Evolutionary conservation across 2,329 filamentous ascomycete species (phyloP).

Genomic region (Fusarium subtropicale): DNA sequence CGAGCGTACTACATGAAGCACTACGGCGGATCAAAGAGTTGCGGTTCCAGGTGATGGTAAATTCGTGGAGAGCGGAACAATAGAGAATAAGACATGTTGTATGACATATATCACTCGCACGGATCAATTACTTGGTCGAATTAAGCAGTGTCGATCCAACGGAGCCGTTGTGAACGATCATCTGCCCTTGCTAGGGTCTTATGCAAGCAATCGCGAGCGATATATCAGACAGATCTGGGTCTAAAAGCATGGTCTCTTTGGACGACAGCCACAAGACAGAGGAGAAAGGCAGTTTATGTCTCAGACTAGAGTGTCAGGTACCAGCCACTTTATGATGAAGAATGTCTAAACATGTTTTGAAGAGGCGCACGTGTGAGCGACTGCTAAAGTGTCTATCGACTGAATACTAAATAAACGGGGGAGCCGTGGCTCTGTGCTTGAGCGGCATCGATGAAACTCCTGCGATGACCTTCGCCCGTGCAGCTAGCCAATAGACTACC

Average conservation of each 20-base stretch:
- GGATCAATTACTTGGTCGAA: background rate
- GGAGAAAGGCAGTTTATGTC: background rate
- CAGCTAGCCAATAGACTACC: slow-evolving; percentile 35
- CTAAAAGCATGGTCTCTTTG: background rate
- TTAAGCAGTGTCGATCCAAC: slow-evolving; percentile 37
- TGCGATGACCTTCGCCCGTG: slow-evolving; percentile 24
- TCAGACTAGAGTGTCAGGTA: background rate
- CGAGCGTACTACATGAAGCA: background rate
- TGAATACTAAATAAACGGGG: background rate
- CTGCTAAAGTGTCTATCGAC: background rate
- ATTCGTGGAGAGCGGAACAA: background rate
- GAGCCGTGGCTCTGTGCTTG: slow-evolving; percentile 30
- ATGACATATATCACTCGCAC: background rate
- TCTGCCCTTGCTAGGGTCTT: slow-evolving; percentile 20
- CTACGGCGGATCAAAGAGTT: slow-evolving; percentile 14
- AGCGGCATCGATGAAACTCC: slow-evolving; percentile 41
- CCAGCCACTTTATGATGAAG: slow-evolving; percentile 26
- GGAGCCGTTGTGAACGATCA: slow-evolving; percentile 27
- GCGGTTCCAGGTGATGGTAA: slow-evolving; percentile 11
- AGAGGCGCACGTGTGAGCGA: slow-evolving; percentile 25
- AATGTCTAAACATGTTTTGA: slow-evolving; percentile 23
- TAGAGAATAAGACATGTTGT: background rate
- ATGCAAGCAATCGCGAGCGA: slow-evolving; percentile 37
- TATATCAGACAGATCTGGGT: slow-evolving; percentile 8
- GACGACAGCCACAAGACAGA: background rate